These are phyloP conservation scores for Cryptococcus sp. DNA, from an alignment of 1,284 basidiomycete genomes.

Conservation along the genomic window DNA sequence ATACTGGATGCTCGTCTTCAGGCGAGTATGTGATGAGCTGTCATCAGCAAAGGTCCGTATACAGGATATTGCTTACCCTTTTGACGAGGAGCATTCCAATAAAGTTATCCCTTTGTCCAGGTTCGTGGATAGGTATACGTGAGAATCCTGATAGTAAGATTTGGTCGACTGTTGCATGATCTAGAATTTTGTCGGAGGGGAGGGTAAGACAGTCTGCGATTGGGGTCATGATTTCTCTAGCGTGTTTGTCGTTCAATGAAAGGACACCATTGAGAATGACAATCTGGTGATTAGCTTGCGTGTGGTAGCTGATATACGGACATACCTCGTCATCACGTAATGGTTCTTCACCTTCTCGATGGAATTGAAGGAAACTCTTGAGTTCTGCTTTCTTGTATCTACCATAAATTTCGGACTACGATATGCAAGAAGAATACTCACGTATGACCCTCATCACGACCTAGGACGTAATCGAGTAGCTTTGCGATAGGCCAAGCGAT, in stretches of 20 bases:
- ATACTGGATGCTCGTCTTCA: slow-evolving; percentile 68
- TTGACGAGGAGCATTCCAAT: slow-evolving; percentile 84
- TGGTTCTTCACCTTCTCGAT: slow-evolving; percentile 78
- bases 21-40: slow-evolving; percentile 89
- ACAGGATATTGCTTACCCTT: slow-evolving; percentile 56
- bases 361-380: slow-evolving; percentile 85
- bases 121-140: slow-evolving; percentile 84
- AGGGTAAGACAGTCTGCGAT: slow-evolving; percentile 55
- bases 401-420: slow-evolving; percentile 1
- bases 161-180: slow-evolving; percentile 71
- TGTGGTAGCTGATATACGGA: slow-evolving; percentile 12
- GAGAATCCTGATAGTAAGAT: slow-evolving; percentile 81
- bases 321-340: slow-evolving; percentile 74
- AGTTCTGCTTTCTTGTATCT: slow-evolving; percentile 91
- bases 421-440: slow-evolving; percentile 20
- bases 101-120: slow-evolving; percentile 69
- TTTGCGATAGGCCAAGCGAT: slow-evolving; percentile 86
- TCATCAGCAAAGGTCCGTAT: too few relatives aligned
- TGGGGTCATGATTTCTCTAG: slow-evolving; percentile 81
- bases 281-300: slow-evolving; percentile 53
- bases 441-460: slow-evolving; percentile 58
- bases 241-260: slow-evolving; percentile 77
- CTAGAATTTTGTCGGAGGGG: slow-evolving; percentile 68
- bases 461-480: slow-evolving; percentile 73
- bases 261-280: slow-evolving; percentile 82